These are phyloP conservation scores for Plantago rigida DNA, from an alignment of 305 asterid genomes.

Conservation along the genomic window DNA sequence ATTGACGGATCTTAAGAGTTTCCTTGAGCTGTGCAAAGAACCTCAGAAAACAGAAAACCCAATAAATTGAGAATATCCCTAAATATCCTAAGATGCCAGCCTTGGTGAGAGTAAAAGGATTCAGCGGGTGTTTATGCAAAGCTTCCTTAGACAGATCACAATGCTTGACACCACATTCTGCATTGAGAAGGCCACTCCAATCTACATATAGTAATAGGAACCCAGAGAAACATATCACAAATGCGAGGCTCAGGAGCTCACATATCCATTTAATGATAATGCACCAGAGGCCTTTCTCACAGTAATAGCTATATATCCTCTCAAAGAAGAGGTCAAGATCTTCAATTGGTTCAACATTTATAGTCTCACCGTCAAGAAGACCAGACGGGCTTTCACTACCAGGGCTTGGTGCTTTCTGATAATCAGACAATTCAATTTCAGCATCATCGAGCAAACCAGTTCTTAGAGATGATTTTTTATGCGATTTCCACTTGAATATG, in stretches of 20 bases:
- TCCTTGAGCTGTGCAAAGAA: slow-evolving; percentile 84
- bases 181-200: slow-evolving; percentile 89
- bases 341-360: slow-evolving; percentile 61
- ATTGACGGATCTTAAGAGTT: slow-evolving; percentile 73
- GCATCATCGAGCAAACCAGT: slow-evolving; percentile 54
- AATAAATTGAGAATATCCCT: slow-evolving; percentile 74
- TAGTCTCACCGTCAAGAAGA: slow-evolving; percentile 69
- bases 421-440: slow-evolving; percentile 81
- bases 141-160: slow-evolving; percentile 90
- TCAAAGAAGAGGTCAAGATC: slow-evolving; percentile 85
- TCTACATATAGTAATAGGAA: slow-evolving; percentile 73
- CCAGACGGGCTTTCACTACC: slow-evolving; percentile 95
- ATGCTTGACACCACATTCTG: slow-evolving; percentile 89
- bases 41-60: slow-evolving; percentile 67
- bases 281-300: slow-evolving; percentile 95
- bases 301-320: slow-evolving; percentile 79
- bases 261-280: slow-evolving; percentile 75
- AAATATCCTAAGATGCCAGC: slow-evolving; percentile 72
- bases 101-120: slow-evolving; percentile 63
- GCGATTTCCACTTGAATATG: slow-evolving; percentile 62
- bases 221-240: slow-evolving; percentile 77
- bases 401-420: slow-evolving; percentile 64
- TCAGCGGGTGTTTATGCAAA: slow-evolving; percentile 74
- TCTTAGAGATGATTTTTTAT: slow-evolving; percentile 47
- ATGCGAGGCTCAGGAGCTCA: slow-evolving; percentile 79